Evolutionary conservation across 768 basidiomycete genomes (phyloP).

Genomic region (Hypholoma fasciculare): DNA sequence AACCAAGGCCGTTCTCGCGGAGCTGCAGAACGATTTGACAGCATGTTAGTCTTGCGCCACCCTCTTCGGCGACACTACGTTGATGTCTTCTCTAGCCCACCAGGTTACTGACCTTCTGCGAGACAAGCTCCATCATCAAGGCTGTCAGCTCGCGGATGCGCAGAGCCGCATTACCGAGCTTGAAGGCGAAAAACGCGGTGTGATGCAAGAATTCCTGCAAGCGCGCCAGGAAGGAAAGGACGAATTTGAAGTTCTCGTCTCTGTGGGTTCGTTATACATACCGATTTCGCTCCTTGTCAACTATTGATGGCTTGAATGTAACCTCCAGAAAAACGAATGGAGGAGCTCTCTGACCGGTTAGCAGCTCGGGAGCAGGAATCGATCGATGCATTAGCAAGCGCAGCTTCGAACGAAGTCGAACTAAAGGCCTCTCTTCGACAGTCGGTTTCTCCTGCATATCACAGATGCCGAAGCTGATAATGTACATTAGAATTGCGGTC

Average conservation of each 20-base stretch:
- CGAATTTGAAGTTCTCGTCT: conserved; percentile 10
- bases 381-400: conserved; percentile 22
- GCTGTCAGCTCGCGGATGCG: conserved; percentile 32
- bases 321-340: conserved; percentile 21
- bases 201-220: conserved; percentile 19
- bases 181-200: conserved; percentile 29
- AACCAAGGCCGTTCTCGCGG: conserved; percentile 21
- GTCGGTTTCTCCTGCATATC: conserved; percentile 6
- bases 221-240: conserved; percentile 12
- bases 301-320: neutral
- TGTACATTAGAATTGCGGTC: conserved; percentile 9
- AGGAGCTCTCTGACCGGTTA: conserved; percentile 23
- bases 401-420: conserved; percentile 20
- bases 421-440: conserved; percentile 19
- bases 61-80: neutral
- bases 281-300: neutral
- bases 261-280: conserved; percentile 10
- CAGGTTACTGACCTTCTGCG: conserved; percentile 39
- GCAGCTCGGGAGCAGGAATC: conserved; percentile 28
- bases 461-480: neutral
- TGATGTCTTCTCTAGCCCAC: conserved; percentile 24
- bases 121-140: conserved; percentile 35
- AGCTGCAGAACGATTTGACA: conserved; percentile 26
- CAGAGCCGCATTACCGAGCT: conserved; percentile 34
- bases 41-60: conserved; percentile 22